Conservation (phyloP, 495 filamentous ascomycete genomes). For the Hapsidospora chrysogenum region DNA sequence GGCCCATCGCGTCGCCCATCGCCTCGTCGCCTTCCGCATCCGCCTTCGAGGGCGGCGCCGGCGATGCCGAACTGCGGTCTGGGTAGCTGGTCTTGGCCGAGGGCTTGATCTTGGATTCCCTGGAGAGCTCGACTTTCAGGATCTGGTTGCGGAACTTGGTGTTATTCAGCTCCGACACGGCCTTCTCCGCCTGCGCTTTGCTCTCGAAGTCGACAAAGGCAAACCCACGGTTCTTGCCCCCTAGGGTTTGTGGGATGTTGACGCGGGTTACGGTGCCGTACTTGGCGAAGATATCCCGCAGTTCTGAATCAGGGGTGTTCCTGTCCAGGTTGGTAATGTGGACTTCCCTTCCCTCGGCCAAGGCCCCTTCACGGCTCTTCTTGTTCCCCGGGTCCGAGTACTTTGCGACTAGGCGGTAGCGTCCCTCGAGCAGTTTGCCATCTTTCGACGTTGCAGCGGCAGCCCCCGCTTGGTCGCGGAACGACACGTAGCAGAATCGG, state of each 20-base stretch:
- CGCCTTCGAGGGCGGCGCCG: slow-evolving; percentile 10
- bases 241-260: slow-evolving; percentile 42
- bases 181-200: slow-evolving; percentile 51
- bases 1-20: slow-evolving; percentile 11
- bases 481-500: slow-evolving; percentile 89
- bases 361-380: slow-evolving; percentile 64
- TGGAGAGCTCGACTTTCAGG: slow-evolving; percentile 50
- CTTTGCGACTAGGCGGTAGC: slow-evolving; percentile 52
- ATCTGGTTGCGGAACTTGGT: slow-evolving; percentile 51
- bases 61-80: slow-evolving; percentile 11
- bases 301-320: slow-evolving; percentile 44
- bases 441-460: slow-evolving; percentile 52
- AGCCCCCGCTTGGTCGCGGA: slow-evolving; percentile 46
- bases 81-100: slow-evolving; percentile 12
- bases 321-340: slow-evolving; percentile 61
- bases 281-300: slow-evolving; percentile 50
- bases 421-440: slow-evolving; percentile 45
- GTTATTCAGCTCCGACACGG: slow-evolving; percentile 52
- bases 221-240: slow-evolving; percentile 51
- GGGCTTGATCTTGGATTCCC: slow-evolving; percentile 24
- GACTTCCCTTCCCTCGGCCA: slow-evolving; percentile 75
- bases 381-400: slow-evolving; percentile 69
- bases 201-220: slow-evolving; percentile 62
- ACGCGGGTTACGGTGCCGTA: slow-evolving; percentile 60
- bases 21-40: slow-evolving; percentile 9